Base-by-base conservation (phyloP, 2,329 filamentous ascomycete species). In the Ceratocystis huliohia region DNA sequence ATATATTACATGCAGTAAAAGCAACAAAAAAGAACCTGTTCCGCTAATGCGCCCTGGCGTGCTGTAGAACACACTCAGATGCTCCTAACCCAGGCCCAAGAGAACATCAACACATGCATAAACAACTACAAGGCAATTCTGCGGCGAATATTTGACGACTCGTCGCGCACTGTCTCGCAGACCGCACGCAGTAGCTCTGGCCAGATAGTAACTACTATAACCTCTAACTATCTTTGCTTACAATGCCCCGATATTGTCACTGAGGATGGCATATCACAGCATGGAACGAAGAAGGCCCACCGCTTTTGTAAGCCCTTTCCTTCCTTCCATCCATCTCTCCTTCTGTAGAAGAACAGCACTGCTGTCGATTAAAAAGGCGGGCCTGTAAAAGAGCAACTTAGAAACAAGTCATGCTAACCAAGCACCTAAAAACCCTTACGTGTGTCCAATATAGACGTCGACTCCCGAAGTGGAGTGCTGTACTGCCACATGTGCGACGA, bases 401-500 rank as follows among this genome's bases (percentile, higher is more conserved):
- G 22, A 6, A 57, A 46, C 17, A n/a, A 20, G 3, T 15, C 44
- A 28, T 64, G 69, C 72, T 77, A 68, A 75, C 72, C 71, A 63
- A 30, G 28, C 8, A 25, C 56, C 56, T 30, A 7, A 20, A 5
- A 64, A 50, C n/a, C 7, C 22, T 45, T 53, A 6, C 48, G 4
- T 53, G 48, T 25, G 25, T 53, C 4, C 48, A 41, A 53, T 53
- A 45, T 70, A 91, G 88, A 88, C 73, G 87, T 92, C 48, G 89
- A 94, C 72, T 93, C 89, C 28, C 81, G 85, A 67, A 87, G 82
- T 70, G 89, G 89, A 48, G 82, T 84, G 63, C 77, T 94, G 5
- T 93, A 88, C 75, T 94, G 89, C 74, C 87, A 91, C 70, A 86
- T 90, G 73, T 94, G 89, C 73, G 84, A 88, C 72, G 89, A 94